Base-by-base conservation (phyloP, 805 yeast genomes). In the Pichia heedii region DNA sequence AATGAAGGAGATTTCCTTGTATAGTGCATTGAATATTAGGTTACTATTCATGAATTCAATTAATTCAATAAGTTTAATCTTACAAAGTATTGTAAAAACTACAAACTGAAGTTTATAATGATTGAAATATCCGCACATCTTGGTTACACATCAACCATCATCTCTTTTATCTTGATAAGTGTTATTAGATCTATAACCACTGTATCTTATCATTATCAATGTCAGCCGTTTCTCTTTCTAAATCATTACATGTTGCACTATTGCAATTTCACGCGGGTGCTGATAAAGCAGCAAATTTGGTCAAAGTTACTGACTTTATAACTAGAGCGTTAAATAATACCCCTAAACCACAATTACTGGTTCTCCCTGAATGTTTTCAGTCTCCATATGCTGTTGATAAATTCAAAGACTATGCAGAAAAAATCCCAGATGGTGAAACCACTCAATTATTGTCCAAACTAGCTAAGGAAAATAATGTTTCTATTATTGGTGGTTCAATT, bases 351-450 rank as follows among this genome's bases (percentile, higher is more conserved):
- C 84, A 89, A 54, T 68, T 90, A 35, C 75, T 93, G 11, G 86
- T 93, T 50, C 68, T 93, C 27, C 98, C 98, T 9, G 97, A 93
- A 66, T 88, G 96, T 66, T 90, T 89, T 75, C 93, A 90, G 61
- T 85, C 96, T 1, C 97, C 97, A 3, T 93, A 93, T 58, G 77
- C 95, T 0, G 95, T 87, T 24, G 76, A 76, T 46, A 82, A 89
- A 49, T 93, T 93, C 63, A 76, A 84, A 6, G 79, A 85, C 46
- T 90, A 93, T 59, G 89, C 96, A 3, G 98, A 93, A 61, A 53
- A 62, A n/a, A 84, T 93, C 36, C 94, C 95, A 6, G 60, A 67
- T 2, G 95, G 95, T 6, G 80, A 77, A 47, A 71, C 79, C 5
- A 79, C 90, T 3, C 51, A 61, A 41, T 73, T 84, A 40, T 64